Conservation (phyloP, 2,329 filamentous ascomycete genomes). For the Phialophora verrucosa region DNA sequence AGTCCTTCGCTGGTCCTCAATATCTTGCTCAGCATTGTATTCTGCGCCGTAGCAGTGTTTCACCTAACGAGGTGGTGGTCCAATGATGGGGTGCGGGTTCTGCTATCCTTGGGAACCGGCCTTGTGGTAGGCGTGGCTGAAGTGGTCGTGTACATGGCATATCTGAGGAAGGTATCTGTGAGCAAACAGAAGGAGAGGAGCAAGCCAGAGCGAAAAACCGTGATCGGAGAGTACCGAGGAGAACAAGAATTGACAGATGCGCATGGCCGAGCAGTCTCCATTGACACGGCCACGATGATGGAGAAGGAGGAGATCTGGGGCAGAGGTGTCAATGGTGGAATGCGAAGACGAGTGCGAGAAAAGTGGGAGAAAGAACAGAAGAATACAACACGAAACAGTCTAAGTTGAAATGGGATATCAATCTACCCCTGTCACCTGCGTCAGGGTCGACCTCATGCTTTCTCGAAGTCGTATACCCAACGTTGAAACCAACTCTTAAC, state of each 20-base stretch:
- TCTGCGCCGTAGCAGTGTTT: constrained; percentile 59
- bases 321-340: constrained; percentile 48
- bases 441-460: constrained; percentile 16
- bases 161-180: constrained; percentile 51
- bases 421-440: background rate
- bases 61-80: constrained; percentile 45
- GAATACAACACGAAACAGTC: constrained; percentile 15
- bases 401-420: background rate
- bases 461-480: constrained; percentile 36
- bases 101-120: constrained; percentile 49
- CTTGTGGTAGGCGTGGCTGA: constrained; percentile 55
- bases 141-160: constrained; percentile 54
- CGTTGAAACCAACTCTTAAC: constrained; percentile 35
- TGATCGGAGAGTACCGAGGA: constrained; percentile 40
- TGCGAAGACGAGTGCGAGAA: constrained; percentile 49
- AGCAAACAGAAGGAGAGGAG: constrained; percentile 48
- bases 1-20: constrained; percentile 75
- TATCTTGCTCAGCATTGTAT: constrained; percentile 82
- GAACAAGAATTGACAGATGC: background rate
- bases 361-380: constrained; percentile 45
- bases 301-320: constrained; percentile 51
- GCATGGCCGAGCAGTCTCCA: constrained; percentile 10
- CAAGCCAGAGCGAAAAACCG: constrained; percentile 48
- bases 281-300: constrained; percentile 9
- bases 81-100: constrained; percentile 43